phyloP scores from a whole-genome alignment of 495 filamentous ascomycete genomes.

The Bryoglossum gracile region DNA sequence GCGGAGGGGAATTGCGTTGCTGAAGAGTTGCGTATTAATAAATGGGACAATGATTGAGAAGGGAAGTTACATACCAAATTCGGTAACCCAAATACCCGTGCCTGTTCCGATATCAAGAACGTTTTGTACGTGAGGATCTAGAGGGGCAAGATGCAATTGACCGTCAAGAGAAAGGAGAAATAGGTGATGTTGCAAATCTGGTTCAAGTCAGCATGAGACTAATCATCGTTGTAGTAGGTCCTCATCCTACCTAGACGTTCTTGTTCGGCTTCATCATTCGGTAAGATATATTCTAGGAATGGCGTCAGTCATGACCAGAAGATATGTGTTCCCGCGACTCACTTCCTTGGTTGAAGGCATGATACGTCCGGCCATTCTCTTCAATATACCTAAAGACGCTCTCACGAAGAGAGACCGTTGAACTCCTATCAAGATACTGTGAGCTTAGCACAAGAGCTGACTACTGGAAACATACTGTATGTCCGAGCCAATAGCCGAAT shows the following conservation, averaged over 20 bases:
- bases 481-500: constrained; percentile 7
- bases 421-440: background rate
- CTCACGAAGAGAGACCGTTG: constrained; percentile 1
- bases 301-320: constrained; percentile 4
- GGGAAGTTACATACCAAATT: constrained; percentile 29
- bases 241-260: constrained; percentile 3
- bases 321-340: constrained; percentile 18
- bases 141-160: constrained; percentile 12
- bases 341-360: constrained; percentile 34
- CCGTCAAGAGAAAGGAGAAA: constrained; percentile 4
- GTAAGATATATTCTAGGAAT: constrained; percentile 34
- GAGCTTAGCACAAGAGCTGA: background rate
- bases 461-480: background rate
- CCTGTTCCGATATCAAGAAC: constrained; percentile 24
- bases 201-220: background rate
- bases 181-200: constrained; percentile 43
- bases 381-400: constrained; percentile 24
- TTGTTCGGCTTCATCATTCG: constrained; percentile 28
- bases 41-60: background rate
- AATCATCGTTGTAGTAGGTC: background rate
- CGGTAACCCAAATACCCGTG: constrained; percentile 46
- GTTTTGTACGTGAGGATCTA: constrained; percentile 7
- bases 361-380: constrained; percentile 33
- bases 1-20: constrained; percentile 26
- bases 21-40: background rate